phyloP scores from a whole-genome alignment of 192 early-diverging fungal species.

The Ambispora gerdemannii region DNA sequence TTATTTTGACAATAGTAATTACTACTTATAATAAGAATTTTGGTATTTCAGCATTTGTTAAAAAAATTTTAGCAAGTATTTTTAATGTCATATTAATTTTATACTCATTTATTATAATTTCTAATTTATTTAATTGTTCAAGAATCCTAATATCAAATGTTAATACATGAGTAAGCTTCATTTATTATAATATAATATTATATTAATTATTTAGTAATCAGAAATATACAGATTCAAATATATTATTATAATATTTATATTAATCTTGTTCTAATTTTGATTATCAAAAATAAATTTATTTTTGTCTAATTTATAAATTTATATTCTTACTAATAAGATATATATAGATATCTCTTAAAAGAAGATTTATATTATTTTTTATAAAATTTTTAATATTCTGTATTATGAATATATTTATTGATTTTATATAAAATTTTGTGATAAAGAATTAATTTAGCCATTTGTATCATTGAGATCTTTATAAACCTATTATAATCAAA shows the following conservation, averaged over 20 bases:
- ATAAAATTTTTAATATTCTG: background rate
- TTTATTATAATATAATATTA: constrained; percentile 11
- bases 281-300: constrained; percentile 6
- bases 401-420: background rate
- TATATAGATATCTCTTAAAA: constrained; percentile 13
- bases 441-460: background rate
- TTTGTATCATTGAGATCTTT: background rate
- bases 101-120: too few relatives aligned
- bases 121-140: background rate
- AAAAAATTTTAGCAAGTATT: too few relatives aligned
- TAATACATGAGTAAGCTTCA: background rate
- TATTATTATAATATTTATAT: constrained; percentile 15
- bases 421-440: background rate
- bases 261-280: background rate
- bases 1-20: too few relatives aligned
- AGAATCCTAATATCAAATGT: too few relatives aligned
- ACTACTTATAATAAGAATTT: too few relatives aligned
- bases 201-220: background rate
- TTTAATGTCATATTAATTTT: too few relatives aligned
- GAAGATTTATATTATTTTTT: constrained; percentile 1
- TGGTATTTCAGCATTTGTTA: too few relatives aligned
- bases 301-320: constrained; percentile 7
- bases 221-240: constrained; percentile 4
- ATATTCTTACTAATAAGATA: background rate
- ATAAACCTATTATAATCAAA: background rate